Evolutionary conservation across 2,329 filamentous ascomycete species (phyloP).

Genomic region (Aspergillus luchuensis): DNA sequence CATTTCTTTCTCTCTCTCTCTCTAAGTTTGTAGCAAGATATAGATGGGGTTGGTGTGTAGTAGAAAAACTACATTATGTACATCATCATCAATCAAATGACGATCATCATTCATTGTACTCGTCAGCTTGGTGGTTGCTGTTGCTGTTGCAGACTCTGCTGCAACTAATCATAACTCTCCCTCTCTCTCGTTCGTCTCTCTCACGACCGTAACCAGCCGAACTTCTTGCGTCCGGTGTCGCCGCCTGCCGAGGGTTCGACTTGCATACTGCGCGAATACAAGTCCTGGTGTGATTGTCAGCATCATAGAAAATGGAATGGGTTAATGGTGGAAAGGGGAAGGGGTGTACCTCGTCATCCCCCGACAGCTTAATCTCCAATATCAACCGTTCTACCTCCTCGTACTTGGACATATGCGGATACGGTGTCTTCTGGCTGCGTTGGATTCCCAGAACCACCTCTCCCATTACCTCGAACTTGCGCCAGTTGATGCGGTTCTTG

Average conservation of each 20-base stretch:
- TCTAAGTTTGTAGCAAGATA: too few relatives aligned
- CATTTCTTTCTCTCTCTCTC: too few relatives aligned
- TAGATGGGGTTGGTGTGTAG: neutral
- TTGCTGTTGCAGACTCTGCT: slow-evolving; percentile 9
- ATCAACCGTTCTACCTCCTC: slow-evolving; percentile 74
- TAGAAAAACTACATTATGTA: slow-evolving; percentile 23
- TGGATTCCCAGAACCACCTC: slow-evolving; percentile 89
- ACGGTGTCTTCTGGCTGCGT: slow-evolving; percentile 83
- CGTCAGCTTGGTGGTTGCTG: slow-evolving; percentile 13
- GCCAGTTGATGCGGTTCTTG: slow-evolving; percentile 87
- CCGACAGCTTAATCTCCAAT: slow-evolving; percentile 76
- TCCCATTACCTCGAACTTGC: slow-evolving; percentile 94
- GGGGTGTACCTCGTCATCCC: slow-evolving; percentile 79
- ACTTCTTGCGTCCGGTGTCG: slow-evolving; percentile 44
- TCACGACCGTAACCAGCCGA: slow-evolving; percentile 46
- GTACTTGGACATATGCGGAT: slow-evolving; percentile 69
- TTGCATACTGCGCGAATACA: slow-evolving; percentile 61
- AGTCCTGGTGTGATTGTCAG: slow-evolving; percentile 47
- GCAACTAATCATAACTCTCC: slow-evolving; percentile 8
- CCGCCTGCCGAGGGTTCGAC: slow-evolving; percentile 51
- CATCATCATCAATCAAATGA: slow-evolving; percentile 19
- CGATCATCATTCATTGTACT: slow-evolving; percentile 24
- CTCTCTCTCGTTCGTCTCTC: too few relatives aligned
- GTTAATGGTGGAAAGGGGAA: neutral
- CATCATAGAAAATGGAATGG: neutral